Percentiles rank a stretch among this genome's conserved stretches.
phyloP scores from a whole-genome alignment of 805 yeast genomes.

The Candida pseudoglaebosa region DNA sequence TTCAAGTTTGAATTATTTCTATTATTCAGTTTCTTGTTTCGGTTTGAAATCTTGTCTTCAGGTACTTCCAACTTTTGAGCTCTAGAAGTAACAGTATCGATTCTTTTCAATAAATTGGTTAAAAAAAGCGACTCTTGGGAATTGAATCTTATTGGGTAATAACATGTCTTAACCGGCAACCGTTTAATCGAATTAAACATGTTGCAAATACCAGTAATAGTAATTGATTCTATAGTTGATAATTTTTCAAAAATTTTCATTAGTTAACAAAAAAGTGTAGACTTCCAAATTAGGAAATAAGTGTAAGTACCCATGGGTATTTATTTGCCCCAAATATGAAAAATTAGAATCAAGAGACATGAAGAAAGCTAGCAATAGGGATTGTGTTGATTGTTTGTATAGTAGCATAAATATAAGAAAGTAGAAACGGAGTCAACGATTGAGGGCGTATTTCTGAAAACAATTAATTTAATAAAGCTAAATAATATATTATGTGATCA shows the following conservation, averaged over 20 bases:
- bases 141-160: constrained; percentile 9
- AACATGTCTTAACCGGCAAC: not conserved
- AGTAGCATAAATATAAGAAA: too few species aligned
- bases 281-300: constrained; percentile 7
- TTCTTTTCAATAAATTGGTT: constrained; percentile 34
- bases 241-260: constrained; percentile 5
- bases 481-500: too few species aligned
- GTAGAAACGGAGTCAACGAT: too few species aligned
- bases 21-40: not conserved
- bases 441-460: too few species aligned
- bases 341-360: too few species aligned
- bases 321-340: too few species aligned
- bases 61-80: not conserved
- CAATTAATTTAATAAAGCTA: too few species aligned
- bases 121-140: constrained; percentile 19
- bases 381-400: too few species aligned
- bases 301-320: too few species aligned
- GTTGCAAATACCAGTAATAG: not conserved
- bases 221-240: not conserved
- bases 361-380: too few species aligned
- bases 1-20: not conserved
- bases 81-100: constrained; percentile 27
- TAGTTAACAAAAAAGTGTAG: constrained; percentile 3
- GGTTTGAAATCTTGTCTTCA: not conserved
- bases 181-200: constrained; percentile 7